Evolutionary conservation across 192 early-diverging fungal species (phyloP).

Genomic region (Coemansia sp.): DNA sequence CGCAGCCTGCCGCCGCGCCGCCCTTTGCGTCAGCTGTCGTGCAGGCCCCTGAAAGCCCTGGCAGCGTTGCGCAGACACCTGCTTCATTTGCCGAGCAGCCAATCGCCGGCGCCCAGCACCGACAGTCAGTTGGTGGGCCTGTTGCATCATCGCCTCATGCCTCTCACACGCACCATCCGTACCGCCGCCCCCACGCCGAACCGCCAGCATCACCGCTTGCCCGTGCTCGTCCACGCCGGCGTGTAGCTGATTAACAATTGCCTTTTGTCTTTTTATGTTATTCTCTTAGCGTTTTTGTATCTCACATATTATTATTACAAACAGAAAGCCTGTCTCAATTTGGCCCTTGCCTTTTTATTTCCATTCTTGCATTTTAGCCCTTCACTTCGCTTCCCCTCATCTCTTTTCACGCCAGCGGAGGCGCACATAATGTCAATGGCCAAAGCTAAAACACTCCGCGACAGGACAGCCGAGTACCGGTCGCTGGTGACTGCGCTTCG

Average conservation of each 20-base stretch:
- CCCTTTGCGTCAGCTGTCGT: neutral
- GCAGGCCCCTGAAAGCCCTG: no score
- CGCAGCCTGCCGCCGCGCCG: slow-evolving; percentile 7
- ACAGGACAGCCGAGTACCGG: slow-evolving; percentile 87
- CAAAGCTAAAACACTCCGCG: slow-evolving; percentile 45
- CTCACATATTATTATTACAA: neutral
- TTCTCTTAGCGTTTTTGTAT: slow-evolving; percentile 4
- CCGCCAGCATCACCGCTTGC: neutral
- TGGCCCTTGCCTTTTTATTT: neutral
- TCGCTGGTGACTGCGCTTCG: slow-evolving; percentile 73
- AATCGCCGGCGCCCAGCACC: neutral
- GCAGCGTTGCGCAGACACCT: no score
- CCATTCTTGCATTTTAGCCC: neutral
- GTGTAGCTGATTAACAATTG: neutral
- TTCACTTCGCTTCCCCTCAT: neutral
- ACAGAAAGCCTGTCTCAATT: no score
- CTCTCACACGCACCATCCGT: slow-evolving; percentile 19
- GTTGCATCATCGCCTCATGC: slow-evolving; percentile 13
- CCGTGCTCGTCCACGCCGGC: neutral
- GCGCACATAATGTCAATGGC: slow-evolving; percentile 18
- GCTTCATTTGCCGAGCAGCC: neutral
- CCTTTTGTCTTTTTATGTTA: neutral
- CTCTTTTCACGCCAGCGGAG: neutral
- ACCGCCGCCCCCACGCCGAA: slow-evolving; percentile 34
- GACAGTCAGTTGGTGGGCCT: slow-evolving; percentile 23